Base-by-base conservation (phyloP, 2,329 filamentous ascomycete genomes). In the Fusarium caatingaense region DNA sequence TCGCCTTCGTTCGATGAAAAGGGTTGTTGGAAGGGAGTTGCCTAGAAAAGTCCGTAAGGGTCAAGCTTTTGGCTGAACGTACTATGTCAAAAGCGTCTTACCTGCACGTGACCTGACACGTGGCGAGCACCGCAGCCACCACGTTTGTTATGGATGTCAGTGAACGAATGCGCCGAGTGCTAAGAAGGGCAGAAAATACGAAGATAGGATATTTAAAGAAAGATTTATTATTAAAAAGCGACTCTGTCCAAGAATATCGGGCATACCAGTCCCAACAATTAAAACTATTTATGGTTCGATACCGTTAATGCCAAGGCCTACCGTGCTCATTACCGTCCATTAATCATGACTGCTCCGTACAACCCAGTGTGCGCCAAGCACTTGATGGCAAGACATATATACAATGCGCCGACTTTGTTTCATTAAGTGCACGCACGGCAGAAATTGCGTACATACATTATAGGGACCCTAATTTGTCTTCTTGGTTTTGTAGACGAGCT, bases 401-500 rank as follows among this genome's bases (percentile, higher is more conserved):
- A 69, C 69, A 49, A 48, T 70, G 41, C 21, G 55, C 64, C 34
- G 49, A 30, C 48, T 60, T 51, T 15, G 18, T 28, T 41, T 30
- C 27, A 28, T 45, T 61, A 20, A 7, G 21, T 21, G 32, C 30
- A 37, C 30, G 57, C 60, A 34, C 46, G 49, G 15, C 28, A 63
- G n/a, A 37, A 28, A 48, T 32, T 48, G 58, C 27, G 47, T 50
- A 12, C 50, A 51, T 46, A 12, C 50, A 51, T 48, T 32, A 41
- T 32, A 15, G 20, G 11, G 28, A 46, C n/a, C 74, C 44, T 71
- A 81, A 53, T 77, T 76, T 8, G 76, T 77, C 76, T 80, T 77
- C 71, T 80, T 78, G 28, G 71, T 62, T n/a, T 60, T 63, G 25
- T 78, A 72, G 40, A 76, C 63, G 48, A 99, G 85, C 82, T 97